Evolutionary conservation across 2,329 filamentous ascomycete genomes (phyloP).

Genomic region (Pseudocercospora crystallina): DNA sequence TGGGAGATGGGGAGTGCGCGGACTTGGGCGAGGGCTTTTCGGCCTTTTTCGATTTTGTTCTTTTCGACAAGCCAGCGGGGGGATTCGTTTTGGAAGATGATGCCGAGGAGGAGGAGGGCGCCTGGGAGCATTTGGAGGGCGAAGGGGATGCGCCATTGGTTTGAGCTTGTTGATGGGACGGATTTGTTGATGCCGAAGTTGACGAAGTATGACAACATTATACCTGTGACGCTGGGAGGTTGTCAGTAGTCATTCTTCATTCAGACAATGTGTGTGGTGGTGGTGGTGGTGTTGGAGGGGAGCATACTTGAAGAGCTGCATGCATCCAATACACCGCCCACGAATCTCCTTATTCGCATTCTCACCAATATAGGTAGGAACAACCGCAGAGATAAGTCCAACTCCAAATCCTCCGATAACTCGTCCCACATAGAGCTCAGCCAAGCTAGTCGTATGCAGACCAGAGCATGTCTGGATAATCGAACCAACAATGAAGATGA

Average conservation of each 20-base stretch:
- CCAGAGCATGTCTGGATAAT: constrained; percentile 42
- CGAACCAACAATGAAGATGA: constrained; percentile 45
- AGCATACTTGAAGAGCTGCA: constrained; percentile 33
- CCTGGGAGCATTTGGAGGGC: constrained; percentile 55
- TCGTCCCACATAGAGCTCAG: constrained; percentile 44
- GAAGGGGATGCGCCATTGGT: constrained; percentile 56
- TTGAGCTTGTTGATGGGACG: constrained; percentile 43
- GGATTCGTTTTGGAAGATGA: constrained; percentile 54
- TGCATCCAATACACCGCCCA: constrained; percentile 32
- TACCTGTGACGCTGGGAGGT: constrained; percentile 44
- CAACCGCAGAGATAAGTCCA: constrained; percentile 43
- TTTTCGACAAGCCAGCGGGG: constrained; percentile 57
- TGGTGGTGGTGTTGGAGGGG: constrained; percentile 15
- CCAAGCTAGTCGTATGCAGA: constrained; percentile 32
- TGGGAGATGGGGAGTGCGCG: constrained; percentile 39
- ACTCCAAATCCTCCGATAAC: constrained; percentile 48
- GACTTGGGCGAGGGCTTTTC: constrained; percentile 41
- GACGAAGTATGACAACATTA: constrained; percentile 54
- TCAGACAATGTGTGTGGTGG: constrained; percentile 11
- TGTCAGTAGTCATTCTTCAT: constrained; percentile 36
- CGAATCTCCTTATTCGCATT: constrained; percentile 43
- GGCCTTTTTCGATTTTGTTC: constrained; percentile 48
- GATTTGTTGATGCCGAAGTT: constrained; percentile 52
- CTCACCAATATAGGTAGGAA: constrained; percentile 48
- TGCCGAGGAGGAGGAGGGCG: constrained; percentile 49